phyloP scores from a whole-genome alignment of 2,329 filamentous ascomycete species.

The Penicillium frequentans region DNA sequence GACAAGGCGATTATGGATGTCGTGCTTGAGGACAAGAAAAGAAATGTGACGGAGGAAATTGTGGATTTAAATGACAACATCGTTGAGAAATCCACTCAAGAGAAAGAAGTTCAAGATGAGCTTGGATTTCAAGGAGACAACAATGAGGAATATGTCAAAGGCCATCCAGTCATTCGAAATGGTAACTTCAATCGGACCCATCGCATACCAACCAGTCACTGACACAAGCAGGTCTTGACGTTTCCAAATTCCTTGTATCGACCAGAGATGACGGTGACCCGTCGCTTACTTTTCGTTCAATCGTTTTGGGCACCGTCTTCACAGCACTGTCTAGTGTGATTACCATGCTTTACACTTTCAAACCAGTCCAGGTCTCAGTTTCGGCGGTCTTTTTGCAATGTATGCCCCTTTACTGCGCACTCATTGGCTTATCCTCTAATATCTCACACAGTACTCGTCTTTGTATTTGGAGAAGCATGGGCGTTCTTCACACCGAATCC shows the following conservation, averaged over 20 bases:
- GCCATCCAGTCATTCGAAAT: slow-evolving; percentile 20
- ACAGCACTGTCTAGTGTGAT: slow-evolving; percentile 25
- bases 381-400: slow-evolving; percentile 21
- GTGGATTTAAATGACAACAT: background rate
- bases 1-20: background rate
- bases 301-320: slow-evolving; percentile 20
- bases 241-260: slow-evolving; percentile 22
- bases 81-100: background rate
- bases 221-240: slow-evolving; percentile 13
- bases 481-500: slow-evolving; percentile 14
- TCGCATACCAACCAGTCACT: background rate
- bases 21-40: background rate
- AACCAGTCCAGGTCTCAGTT: slow-evolving; percentile 17
- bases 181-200: slow-evolving; percentile 2
- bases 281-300: slow-evolving; percentile 21
- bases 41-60: background rate
- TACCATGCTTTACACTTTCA: slow-evolving; percentile 25
- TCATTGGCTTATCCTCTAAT: background rate
- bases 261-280: slow-evolving; percentile 20
- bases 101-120: background rate
- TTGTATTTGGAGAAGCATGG: slow-evolving; percentile 19
- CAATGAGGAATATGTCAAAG: slow-evolving; percentile 14
- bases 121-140: background rate
- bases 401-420: background rate
- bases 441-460: slow-evolving; percentile 14